Percentiles rank a stretch among this genome's conserved stretches.
Conservation (phyloP, 345 rosid genomes). For the Populus tremula region DNA sequence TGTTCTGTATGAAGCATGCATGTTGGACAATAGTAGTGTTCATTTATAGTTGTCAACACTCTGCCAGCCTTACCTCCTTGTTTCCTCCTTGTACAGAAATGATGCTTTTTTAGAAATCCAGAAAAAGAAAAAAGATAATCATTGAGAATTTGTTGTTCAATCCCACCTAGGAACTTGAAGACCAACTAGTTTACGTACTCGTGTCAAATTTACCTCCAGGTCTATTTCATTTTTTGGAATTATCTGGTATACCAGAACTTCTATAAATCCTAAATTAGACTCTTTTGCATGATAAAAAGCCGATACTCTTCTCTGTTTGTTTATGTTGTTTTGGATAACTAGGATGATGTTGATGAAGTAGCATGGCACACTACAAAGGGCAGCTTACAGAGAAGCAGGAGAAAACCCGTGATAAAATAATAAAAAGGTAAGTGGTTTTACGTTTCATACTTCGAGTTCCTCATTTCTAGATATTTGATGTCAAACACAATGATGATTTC, state of each 20-base stretch:
- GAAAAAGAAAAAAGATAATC: not conserved
- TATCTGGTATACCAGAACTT: not conserved
- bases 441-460: not conserved
- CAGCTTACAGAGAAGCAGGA: conserved; percentile 95
- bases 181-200: not conserved
- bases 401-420: conserved; percentile 79
- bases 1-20: not conserved
- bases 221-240: too few relatives aligned
- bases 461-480: not conserved
- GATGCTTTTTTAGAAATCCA: not conserved
- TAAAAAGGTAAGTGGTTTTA: conserved; percentile 54
- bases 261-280: conserved; percentile 1
- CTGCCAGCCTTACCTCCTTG: not conserved
- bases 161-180: not conserved
- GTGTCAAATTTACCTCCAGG: not conserved
- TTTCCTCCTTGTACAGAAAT: too few relatives aligned
- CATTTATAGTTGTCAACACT: not conserved
- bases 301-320: conserved; percentile 1
- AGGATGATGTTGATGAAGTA: conserved; percentile 85
- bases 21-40: not conserved
- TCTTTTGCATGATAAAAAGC: not conserved
- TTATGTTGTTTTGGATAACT: conserved; percentile 16
- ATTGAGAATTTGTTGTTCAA: not conserved
- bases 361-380: conserved; percentile 97
- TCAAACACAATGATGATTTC: not conserved